A percentile compares a stretch with the other conserved stretches of the same genome.
Conservation (phyloP, 139 green algal species). For the Edaphochlamys debaryana region DNA sequence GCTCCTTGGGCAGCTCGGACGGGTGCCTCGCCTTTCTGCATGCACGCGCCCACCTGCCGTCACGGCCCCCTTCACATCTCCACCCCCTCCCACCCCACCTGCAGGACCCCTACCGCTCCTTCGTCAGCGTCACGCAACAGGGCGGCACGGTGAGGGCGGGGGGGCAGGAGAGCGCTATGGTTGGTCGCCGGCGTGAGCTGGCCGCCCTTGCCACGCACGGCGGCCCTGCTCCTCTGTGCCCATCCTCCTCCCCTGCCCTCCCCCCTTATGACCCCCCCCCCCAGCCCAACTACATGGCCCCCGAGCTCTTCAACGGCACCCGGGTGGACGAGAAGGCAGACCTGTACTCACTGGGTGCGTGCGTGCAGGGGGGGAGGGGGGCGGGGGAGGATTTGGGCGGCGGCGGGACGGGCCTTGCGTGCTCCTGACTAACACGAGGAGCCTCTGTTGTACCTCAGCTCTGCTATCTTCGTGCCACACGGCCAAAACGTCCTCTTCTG, state of each 20-base stretch:
- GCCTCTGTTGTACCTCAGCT: neutral
- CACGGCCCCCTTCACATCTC: no score
- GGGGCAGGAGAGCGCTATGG: neutral
- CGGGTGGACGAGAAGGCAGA: constrained; percentile 81
- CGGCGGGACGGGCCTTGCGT: neutral
- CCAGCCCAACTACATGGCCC: constrained; percentile 76
- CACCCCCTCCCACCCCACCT: neutral
- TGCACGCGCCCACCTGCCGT: no score
- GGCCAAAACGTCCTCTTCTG: no score
- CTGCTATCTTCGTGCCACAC: no score
- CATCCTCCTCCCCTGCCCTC: neutral
- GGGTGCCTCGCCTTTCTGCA: no score
- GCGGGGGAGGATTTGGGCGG: no score
- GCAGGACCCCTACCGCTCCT: constrained; percentile 83
- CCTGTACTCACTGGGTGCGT: constrained; percentile 53
- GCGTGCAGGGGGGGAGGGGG: no score
- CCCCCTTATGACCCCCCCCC: neutral
- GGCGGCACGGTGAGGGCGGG: constrained; percentile 64
- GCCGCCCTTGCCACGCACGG: no score
- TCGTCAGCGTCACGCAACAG: constrained; percentile 82
- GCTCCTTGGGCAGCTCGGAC: no score
- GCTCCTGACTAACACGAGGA: neutral
- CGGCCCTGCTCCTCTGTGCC: neutral
- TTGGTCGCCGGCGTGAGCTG: no score
- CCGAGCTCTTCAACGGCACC: constrained; percentile 86